phyloP scores from a whole-genome alignment of 495 filamentous ascomycete genomes.

The Bathelium albidoporum region DNA sequence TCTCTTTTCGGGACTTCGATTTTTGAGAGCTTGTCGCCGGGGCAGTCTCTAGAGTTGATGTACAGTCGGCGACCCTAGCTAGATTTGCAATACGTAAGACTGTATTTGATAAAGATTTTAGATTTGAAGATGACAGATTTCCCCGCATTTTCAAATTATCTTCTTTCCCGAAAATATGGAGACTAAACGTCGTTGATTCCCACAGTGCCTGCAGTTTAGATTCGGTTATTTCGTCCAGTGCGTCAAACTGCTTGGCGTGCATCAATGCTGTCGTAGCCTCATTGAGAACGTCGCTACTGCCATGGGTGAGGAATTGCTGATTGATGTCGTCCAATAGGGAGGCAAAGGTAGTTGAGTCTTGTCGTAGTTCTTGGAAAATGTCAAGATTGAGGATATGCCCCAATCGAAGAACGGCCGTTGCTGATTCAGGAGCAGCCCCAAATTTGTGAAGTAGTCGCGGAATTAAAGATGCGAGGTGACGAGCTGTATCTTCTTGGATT shows the following conservation, averaged over 20 bases:
- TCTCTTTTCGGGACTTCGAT: slow-evolving; percentile 39
- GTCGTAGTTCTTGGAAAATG: slow-evolving; percentile 79
- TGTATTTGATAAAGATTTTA: slow-evolving; percentile 64
- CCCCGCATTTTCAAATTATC: slow-evolving; percentile 53
- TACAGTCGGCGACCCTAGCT: slow-evolving; percentile 66
- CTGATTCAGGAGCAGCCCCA: slow-evolving; percentile 75
- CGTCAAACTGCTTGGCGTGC: slow-evolving; percentile 75
- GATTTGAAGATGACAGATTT: slow-evolving; percentile 47
- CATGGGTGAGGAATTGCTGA: slow-evolving; percentile 84
- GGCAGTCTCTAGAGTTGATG: slow-evolving; percentile 56
- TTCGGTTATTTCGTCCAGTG: slow-evolving; percentile 74
- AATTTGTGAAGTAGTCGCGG: slow-evolving; percentile 85
- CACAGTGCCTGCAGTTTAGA: slow-evolving; percentile 70
- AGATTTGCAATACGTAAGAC: slow-evolving; percentile 78
- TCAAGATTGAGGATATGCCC: slow-evolving; percentile 79
- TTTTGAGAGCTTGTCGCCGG: slow-evolving; percentile 18
- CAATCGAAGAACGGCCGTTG: slow-evolving; percentile 74
- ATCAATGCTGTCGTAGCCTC: slow-evolving; percentile 75
- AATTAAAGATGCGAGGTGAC: slow-evolving; percentile 64
- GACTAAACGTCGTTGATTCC: slow-evolving; percentile 66
- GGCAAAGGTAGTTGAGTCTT: slow-evolving; percentile 70
- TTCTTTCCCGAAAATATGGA: slow-evolving; percentile 56
- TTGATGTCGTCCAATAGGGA: slow-evolving; percentile 85
- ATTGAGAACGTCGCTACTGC: slow-evolving; percentile 70
- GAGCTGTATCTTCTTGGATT: slow-evolving; percentile 61